Conservation (phyloP, 345 rosid genomes). For the Aquilaria yunnanensis region DNA sequence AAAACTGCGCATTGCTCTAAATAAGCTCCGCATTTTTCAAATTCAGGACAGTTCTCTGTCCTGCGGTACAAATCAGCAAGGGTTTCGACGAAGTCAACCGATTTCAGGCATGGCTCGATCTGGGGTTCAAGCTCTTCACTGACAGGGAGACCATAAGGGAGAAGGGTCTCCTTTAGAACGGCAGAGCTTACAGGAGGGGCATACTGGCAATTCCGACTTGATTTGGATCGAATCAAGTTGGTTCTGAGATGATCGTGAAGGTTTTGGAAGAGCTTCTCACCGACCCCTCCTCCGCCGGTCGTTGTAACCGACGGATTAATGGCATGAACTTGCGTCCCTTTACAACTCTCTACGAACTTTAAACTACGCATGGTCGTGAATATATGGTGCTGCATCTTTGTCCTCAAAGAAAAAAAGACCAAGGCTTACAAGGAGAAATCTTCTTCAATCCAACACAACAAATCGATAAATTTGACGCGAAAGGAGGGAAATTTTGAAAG, state of each 20-base stretch:
- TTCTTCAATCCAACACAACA: no score
- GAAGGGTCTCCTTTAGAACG: conserved; percentile 37
- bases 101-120: conserved; percentile 62
- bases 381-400: conserved; percentile 72
- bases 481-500: no score
- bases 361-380: conserved; percentile 37
- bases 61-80: conserved; percentile 57
- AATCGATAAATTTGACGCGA: no score
- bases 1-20: conserved; percentile 74
- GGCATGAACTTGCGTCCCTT: conserved; percentile 64
- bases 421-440: neutral
- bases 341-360: conserved; percentile 63
- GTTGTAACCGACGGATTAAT: conserved; percentile 39
- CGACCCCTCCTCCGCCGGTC: conserved; percentile 30
- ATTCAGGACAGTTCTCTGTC: conserved; percentile 39
- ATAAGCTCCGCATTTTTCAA: conserved; percentile 50
- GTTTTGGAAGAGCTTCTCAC: conserved; percentile 66
- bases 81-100: conserved; percentile 54
- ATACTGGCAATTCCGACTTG: conserved; percentile 28
- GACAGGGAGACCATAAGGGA: conserved; percentile 68
- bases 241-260: conserved; percentile 48
- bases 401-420: neutral
- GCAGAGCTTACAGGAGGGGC: conserved; percentile 18
- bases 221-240: conserved; percentile 45
- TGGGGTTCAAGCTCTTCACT: conserved; percentile 72